These are phyloP conservation scores for Leishmania major DNA, from an alignment of 208 protist genomes.

Conservation along the genomic window DNA sequence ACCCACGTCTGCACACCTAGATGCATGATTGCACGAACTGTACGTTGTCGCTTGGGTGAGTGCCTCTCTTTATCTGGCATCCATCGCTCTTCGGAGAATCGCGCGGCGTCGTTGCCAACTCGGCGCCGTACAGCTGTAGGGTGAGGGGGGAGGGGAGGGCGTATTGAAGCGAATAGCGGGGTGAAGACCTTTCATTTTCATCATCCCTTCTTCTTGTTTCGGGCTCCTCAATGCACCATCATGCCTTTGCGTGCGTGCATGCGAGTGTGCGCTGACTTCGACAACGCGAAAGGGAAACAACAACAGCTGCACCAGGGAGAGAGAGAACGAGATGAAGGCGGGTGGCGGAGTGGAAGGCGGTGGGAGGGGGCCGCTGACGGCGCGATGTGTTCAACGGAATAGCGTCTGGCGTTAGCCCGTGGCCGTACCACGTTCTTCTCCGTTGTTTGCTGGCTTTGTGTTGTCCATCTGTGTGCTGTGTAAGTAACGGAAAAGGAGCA, in stretches of 20 bases:
- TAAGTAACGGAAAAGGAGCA: neutral
- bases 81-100: neutral
- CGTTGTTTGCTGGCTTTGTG: neutral
- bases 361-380: neutral
- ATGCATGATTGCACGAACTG: neutral
- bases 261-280: neutral
- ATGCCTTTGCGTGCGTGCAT: neutral
- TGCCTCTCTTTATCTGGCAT: conserved; percentile 1
- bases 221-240: neutral
- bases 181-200: neutral
- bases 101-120: neutral
- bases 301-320: neutral
- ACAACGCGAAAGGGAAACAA: neutral
- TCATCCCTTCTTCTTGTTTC: neutral
- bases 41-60: neutral
- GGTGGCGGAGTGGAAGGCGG: neutral
- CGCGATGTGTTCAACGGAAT: neutral
- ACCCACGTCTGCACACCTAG: neutral
- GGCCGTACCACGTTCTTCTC: neutral
- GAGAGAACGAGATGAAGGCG: no score
- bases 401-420: neutral
- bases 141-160: neutral
- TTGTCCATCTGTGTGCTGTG: neutral
- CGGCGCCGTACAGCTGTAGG: neutral
- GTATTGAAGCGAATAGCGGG: neutral